Base-by-base conservation (phyloP, 192 early-diverging fungal genomes). In the Entomortierella beljakovae region DNA sequence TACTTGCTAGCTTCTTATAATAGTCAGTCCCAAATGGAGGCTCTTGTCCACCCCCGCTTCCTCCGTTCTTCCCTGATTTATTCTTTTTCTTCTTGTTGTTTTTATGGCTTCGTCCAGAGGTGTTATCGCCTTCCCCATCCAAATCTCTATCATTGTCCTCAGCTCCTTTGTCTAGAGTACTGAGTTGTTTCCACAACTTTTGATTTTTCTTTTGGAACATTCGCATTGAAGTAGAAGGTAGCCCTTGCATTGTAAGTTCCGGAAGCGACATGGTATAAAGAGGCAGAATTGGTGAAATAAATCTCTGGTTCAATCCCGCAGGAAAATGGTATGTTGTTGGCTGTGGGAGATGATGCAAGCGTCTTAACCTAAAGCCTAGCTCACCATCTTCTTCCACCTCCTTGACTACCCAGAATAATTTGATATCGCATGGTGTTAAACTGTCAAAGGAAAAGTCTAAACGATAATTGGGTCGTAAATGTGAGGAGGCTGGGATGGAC, bases 211-310 rank as follows among this genome's bases (percentile, higher is more conserved):
- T 79, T 35, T 79, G 75, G 43, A 70, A 79, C 61, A 65, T 59
- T 1, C 68, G 66, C 75, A 70, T 79, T 10, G 75, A 79, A 0
- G 56, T 79, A 25, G 75, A 79, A 15, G 75, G 75, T 9, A 79
- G 25, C 16, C 75, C 75, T 33, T 79, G 75, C 75, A 79, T 79
- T 0, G 75, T 79, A 37, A 79, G 33, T 22, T 79, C 75, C 7
- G 75, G 75, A n/a, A 79, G 56, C 0, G 75, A 79, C 75, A 79
- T 79, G 31, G 75, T 79, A 57, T 79, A 79, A 15, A 79, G 67
- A 11, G 75, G 75, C 46, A 79, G n/a, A 6, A 79, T 65, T 3
- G 75, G 75, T 6, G 75, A 79, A 29, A 70, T 79, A 38, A 79
- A 79, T 0, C 68, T 60, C 33, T 79, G 75, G 68, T 79, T 79